Evolutionary conservation across 495 filamentous ascomycete species (phyloP).

Genomic region (Amniculicola lignicola): DNA sequence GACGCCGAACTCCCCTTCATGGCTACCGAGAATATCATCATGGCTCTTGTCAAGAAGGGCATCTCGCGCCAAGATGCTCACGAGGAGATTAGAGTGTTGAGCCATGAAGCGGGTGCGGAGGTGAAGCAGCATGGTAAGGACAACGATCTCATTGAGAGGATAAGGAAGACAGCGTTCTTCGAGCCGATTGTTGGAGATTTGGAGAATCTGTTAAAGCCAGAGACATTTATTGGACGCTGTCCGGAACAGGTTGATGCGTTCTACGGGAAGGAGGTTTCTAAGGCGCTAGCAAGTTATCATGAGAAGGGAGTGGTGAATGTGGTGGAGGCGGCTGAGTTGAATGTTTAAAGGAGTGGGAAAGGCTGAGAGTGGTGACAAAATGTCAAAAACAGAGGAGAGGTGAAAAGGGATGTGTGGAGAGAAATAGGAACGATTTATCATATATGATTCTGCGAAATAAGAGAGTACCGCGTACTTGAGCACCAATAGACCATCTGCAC

Average conservation of each 20-base stretch:
- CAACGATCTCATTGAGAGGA: slow-evolving; percentile 82
- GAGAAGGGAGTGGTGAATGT: slow-evolving; percentile 38
- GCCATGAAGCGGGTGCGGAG: slow-evolving; percentile 73
- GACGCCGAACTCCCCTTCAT: slow-evolving; percentile 68
- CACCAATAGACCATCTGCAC: too few species aligned
- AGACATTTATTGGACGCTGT: slow-evolving; percentile 63
- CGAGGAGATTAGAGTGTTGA: slow-evolving; percentile 81
- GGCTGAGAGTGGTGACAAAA: neutral
- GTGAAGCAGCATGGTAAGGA: slow-evolving; percentile 77
- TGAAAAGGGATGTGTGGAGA: too few species aligned
- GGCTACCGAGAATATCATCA: slow-evolving; percentile 65
- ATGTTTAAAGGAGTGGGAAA: slow-evolving; percentile 48
- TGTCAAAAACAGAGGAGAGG: too few species aligned
- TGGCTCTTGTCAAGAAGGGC: slow-evolving; percentile 74
- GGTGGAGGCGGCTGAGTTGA: slow-evolving; percentile 51
- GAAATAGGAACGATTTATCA: too few species aligned
- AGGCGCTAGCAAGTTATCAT: slow-evolving; percentile 51
- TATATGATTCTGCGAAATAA: too few species aligned
- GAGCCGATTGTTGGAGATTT: slow-evolving; percentile 73
- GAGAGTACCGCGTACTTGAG: too few species aligned
- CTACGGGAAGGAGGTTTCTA: slow-evolving; percentile 50
- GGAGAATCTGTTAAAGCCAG: slow-evolving; percentile 68
- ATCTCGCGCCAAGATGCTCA: slow-evolving; percentile 85
- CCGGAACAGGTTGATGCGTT: slow-evolving; percentile 32
- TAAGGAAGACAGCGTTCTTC: slow-evolving; percentile 75